Percentiles rank a stretch among this genome's conserved stretches.
These are phyloP conservation scores for Macaranga tanarius DNA, from an alignment of 441 rosid species.

Conservation along the genomic window DNA sequence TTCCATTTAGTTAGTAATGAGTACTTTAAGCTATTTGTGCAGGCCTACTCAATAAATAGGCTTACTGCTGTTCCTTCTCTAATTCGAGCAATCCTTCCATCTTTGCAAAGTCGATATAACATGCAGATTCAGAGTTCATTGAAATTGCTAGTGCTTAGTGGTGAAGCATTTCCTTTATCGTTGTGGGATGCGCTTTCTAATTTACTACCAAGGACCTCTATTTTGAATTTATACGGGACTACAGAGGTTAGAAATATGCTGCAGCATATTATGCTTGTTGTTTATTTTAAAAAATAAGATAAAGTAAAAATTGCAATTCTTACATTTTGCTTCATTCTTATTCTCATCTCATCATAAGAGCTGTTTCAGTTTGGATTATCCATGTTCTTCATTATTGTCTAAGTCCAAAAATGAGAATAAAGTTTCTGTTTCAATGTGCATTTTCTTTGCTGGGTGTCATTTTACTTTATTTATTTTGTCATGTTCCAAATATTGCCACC, in stretches of 20 bases:
- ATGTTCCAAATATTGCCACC: too few species aligned
- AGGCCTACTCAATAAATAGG: conserved; percentile 77
- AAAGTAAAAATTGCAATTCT: conserved; percentile 4
- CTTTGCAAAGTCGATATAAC: conserved; percentile 48
- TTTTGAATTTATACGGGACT: conserved; percentile 87
- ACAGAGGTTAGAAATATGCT: conserved; percentile 68
- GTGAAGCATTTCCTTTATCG: conserved; percentile 74
- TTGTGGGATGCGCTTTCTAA: conserved; percentile 68
- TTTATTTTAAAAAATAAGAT: conserved; percentile 1
- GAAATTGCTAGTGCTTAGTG: conserved; percentile 77
- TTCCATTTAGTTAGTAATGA: conserved; percentile 3
- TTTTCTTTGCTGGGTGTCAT: background rate
- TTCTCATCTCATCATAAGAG: background rate
- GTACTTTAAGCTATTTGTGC: conserved; percentile 19
- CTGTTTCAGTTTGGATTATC: background rate
- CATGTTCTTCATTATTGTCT: background rate
- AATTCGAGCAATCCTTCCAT: conserved; percentile 69
- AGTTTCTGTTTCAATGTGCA: background rate
- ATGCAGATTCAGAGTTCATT: conserved; percentile 45
- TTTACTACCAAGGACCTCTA: conserved; percentile 65
- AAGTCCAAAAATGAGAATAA: background rate
- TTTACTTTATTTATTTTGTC: background rate
- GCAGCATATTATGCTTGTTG: background rate
- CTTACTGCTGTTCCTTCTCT: conserved; percentile 80
- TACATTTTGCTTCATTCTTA: background rate